These are phyloP conservation scores for Hansfordia pulvinata DNA, from an alignment of 2,329 filamentous ascomycete genomes.

Conservation along the genomic window DNA sequence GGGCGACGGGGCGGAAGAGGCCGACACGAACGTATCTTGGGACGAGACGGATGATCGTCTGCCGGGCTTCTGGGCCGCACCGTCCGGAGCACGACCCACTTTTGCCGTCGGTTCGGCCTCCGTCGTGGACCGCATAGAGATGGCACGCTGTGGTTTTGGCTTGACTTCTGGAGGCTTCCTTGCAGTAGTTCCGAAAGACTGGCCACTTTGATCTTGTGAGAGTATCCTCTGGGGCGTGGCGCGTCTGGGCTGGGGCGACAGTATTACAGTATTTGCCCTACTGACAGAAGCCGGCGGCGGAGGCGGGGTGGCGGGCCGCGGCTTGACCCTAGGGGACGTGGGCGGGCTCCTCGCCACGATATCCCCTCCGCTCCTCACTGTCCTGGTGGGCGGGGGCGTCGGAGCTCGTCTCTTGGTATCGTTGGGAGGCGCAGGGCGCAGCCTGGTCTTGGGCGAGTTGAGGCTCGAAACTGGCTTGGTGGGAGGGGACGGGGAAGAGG, in stretches of 20 bases:
- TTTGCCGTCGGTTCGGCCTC: not conserved
- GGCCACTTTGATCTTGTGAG: constrained; percentile 3
- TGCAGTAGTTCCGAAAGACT: constrained; percentile 2
- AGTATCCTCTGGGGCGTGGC: constrained; percentile 11
- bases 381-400: constrained; percentile 11
- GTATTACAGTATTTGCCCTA: constrained; percentile 9
- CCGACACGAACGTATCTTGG: constrained; percentile 29
- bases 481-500: constrained; percentile 6
- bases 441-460: constrained; percentile 1
- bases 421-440: not conserved
- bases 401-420: constrained; percentile 9
- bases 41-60: constrained; percentile 22
- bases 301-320: constrained; percentile 10
- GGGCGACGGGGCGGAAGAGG: constrained; percentile 21
- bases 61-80: no score
- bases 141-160: constrained; percentile 6
- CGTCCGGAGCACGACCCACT: no score
- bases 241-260: constrained; percentile 14
- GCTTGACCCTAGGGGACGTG: constrained; percentile 6
- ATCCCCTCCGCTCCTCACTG: constrained; percentile 5
- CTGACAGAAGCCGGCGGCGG: constrained; percentile 7
- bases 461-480: no score
- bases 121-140: no score
- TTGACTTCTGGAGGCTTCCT: constrained; percentile 5
- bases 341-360: constrained; percentile 2